These are phyloP conservation scores for Stylonectria norvegica DNA, from an alignment of 2,329 filamentous ascomycete genomes.

Conservation along the genomic window DNA sequence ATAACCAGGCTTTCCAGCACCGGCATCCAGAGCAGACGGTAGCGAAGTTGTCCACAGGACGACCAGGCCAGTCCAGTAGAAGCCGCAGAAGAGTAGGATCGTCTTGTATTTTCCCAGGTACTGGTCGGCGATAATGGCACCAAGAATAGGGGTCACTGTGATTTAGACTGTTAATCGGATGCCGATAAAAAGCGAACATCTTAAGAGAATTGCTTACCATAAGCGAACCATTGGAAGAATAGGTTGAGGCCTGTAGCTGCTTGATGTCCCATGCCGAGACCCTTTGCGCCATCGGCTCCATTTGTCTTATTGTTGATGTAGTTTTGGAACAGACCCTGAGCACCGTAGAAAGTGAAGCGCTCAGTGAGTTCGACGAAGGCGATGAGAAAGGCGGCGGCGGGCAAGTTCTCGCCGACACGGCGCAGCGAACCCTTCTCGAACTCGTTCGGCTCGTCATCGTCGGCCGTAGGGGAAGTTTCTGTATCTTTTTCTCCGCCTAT, in stretches of 20 bases:
- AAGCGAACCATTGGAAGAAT: conserved; percentile 53
- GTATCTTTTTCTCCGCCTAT: too few relatives aligned
- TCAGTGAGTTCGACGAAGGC: conserved; percentile 54
- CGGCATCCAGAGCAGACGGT: conserved; percentile 33
- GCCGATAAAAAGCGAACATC: too few relatives aligned
- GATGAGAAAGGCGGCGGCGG: conserved; percentile 53
- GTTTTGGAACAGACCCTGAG: conserved; percentile 54
- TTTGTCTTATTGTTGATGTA: conserved; percentile 42
- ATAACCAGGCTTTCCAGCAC: conserved; percentile 47
- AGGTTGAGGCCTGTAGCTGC: conserved; percentile 53
- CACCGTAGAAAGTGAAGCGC: conserved; percentile 57
- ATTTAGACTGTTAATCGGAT: not conserved
- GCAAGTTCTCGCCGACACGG: conserved; percentile 53
- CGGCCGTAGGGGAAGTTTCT: conserved; percentile 33
- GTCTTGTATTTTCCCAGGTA: conserved; percentile 61
- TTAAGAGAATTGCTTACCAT: conserved; percentile 27
- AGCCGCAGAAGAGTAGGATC: conserved; percentile 53
- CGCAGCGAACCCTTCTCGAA: conserved; percentile 49
- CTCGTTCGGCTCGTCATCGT: conserved; percentile 51
- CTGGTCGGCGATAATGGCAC: conserved; percentile 55
- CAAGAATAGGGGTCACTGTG: conserved; percentile 41
- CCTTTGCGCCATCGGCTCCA: conserved; percentile 42
- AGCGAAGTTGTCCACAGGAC: conserved; percentile 52
- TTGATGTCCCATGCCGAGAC: conserved; percentile 53
- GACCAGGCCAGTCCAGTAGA: conserved; percentile 57